Evolutionary conservation across 768 basidiomycete genomes (phyloP).

Genomic region (Russula lepida): DNA sequence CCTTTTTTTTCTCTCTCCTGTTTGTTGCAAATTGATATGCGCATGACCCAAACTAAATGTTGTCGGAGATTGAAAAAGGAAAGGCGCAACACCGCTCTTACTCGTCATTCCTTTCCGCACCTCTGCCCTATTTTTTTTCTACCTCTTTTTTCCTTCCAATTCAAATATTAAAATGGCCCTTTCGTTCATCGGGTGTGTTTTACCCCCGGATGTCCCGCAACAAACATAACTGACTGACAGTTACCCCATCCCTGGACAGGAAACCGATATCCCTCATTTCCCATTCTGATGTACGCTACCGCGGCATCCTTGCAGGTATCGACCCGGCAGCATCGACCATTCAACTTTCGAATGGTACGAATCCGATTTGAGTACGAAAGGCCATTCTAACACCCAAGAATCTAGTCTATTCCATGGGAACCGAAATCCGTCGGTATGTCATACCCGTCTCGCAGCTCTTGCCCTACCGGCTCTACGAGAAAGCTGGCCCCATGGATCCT

Average conservation of each 20-base stretch:
- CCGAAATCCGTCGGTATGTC: constrained; percentile 70
- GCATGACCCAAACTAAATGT: background rate
- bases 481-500: constrained; percentile 38
- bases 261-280: constrained; percentile 87
- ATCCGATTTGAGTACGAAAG: background rate
- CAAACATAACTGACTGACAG: constrained; percentile 15
- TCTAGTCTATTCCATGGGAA: constrained; percentile 79
- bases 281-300: constrained; percentile 85
- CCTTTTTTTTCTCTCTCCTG: too few relatives aligned
- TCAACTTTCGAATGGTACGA: constrained; percentile 74
- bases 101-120: background rate
- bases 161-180: constrained; percentile 18
- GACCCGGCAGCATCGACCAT: constrained; percentile 82
- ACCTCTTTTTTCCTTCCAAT: background rate
- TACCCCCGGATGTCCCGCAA: background rate
- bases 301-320: constrained; percentile 80
- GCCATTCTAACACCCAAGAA: background rate
- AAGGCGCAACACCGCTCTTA: too few relatives aligned
- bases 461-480: constrained; percentile 26
- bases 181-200: constrained; percentile 21
- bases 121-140: background rate
- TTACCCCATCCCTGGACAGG: constrained; percentile 32
- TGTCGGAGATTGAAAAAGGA: constrained; percentile 10
- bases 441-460: background rate
- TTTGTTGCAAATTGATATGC: background rate